phyloP scores from a whole-genome alignment of 768 basidiomycete genomes.

The Boletus tylopilopsis region DNA sequence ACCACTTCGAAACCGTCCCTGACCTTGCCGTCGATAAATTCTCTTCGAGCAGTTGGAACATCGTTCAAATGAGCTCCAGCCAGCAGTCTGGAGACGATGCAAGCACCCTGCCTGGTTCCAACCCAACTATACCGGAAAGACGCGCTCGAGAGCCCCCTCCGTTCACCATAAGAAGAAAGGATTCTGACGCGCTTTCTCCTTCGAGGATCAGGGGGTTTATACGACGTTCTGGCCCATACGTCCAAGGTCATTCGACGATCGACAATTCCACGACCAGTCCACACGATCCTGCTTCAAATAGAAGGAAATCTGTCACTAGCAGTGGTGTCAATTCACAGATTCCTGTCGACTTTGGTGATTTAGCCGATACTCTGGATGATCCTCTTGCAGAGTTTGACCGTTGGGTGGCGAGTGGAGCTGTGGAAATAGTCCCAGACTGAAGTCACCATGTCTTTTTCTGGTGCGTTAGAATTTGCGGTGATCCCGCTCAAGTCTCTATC shows the following conservation, averaged over 20 bases:
- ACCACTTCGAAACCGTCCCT: conserved; percentile 27
- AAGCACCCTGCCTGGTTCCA: neutral
- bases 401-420: conserved; percentile 64
- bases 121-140: neutral
- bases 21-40: conserved; percentile 3
- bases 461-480: neutral
- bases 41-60: neutral
- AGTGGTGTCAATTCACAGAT: neutral
- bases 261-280: neutral
- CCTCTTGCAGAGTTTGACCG: conserved; percentile 64
- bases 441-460: neutral
- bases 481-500: no score
- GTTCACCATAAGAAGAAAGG: conserved; percentile 1
- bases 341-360: neutral
- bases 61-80: conserved; percentile 2
- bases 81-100: conserved; percentile 10
- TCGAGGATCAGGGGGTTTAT: conserved; percentile 26
- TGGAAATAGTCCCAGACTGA: conserved; percentile 44
- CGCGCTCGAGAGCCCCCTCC: neutral
- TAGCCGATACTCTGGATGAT: conserved; percentile 31
- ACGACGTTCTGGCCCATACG: neutral
- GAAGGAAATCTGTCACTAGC: neutral
- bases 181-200: conserved; percentile 17
- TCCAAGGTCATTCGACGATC: neutral
- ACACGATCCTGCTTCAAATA: neutral